phyloP scores from a whole-genome alignment of 352 stramenopile genomes.

The Peronosclerospora sorghi region DNA sequence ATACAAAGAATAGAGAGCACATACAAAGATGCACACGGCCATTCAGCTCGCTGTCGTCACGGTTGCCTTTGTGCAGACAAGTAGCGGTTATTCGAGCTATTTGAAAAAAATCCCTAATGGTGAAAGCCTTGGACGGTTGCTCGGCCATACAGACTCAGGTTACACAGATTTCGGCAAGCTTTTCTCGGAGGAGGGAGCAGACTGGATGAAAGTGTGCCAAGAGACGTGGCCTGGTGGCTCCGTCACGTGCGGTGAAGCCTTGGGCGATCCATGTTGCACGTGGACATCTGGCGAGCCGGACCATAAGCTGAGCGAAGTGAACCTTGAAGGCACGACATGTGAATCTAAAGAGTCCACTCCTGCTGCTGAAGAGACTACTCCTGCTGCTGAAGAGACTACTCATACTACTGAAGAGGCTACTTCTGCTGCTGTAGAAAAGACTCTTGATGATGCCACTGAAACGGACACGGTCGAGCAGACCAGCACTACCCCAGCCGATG shows the following conservation, averaged over 20 bases:
- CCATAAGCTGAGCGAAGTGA: conserved; percentile 22
- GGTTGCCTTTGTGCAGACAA: conserved; percentile 13
- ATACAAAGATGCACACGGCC: conserved; percentile 10
- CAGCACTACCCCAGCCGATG: not conserved
- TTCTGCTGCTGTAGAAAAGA: too few species aligned
- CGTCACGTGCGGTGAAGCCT: conserved; percentile 27
- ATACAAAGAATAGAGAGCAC: too few species aligned
- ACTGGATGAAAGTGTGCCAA: conserved; percentile 30
- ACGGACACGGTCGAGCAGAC: too few species aligned
- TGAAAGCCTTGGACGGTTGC: conserved; percentile 25
- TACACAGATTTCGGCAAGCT: conserved; percentile 39
- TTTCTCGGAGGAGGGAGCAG: conserved; percentile 23
- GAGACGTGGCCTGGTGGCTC: conserved; percentile 30
- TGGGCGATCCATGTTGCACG: conserved; percentile 30
- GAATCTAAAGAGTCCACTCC: conserved; percentile 6
- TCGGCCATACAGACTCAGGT: conserved; percentile 22
- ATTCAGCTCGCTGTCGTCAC: conserved; percentile 14
- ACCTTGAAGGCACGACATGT: conserved; percentile 25
- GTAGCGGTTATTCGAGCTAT: conserved; percentile 20
- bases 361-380: too few species aligned
- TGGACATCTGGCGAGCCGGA: conserved; percentile 28
- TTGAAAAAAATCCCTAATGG: conserved; percentile 35
- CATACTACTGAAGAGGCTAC: too few species aligned
- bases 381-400: too few species aligned
- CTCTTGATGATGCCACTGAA: too few species aligned